Conservation (phyloP, 2,329 filamentous ascomycete genomes). For the Neofusicoccum kwambonambiense region DNA sequence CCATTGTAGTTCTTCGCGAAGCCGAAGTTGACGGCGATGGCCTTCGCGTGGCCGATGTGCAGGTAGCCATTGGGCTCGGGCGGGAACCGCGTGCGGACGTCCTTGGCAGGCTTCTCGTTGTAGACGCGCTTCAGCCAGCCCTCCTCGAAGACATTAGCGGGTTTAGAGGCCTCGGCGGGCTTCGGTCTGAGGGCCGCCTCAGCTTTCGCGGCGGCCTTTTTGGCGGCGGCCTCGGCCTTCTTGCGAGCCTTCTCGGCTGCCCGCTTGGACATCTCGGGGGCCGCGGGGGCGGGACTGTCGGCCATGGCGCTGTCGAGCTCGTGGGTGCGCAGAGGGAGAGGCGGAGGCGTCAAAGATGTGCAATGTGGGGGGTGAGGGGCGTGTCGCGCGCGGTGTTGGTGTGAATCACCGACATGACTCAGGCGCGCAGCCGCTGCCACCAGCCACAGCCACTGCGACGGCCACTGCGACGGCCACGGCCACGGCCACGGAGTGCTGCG, state of each 20-base stretch:
- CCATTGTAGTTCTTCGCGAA: slow-evolving; percentile 85
- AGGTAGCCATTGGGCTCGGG: slow-evolving; percentile 83
- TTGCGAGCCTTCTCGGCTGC: slow-evolving; percentile 51
- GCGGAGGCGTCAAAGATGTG: neutral
- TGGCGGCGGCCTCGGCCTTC: slow-evolving; percentile 46
- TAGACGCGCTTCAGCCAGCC: slow-evolving; percentile 53
- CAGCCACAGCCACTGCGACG: neutral
- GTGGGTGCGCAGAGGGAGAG: neutral
- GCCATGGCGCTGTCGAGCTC: slow-evolving; percentile 6
- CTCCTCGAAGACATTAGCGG: slow-evolving; percentile 45
- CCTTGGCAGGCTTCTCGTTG: slow-evolving; percentile 47
- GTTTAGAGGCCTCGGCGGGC: slow-evolving; percentile 28
- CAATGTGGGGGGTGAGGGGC: slow-evolving; percentile 10
- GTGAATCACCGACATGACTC: slow-evolving; percentile 14
- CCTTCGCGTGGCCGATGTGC: slow-evolving; percentile 92
- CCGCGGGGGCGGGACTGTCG: neutral
- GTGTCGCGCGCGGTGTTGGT: slow-evolving; percentile 1
- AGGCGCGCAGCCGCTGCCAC: neutral
- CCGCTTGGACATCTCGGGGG: slow-evolving; percentile 41
- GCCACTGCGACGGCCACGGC: neutral
- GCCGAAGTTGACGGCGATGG: slow-evolving; percentile 94
- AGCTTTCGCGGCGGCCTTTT: slow-evolving; percentile 43
- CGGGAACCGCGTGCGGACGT: slow-evolving; percentile 51
- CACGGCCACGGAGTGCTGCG: no score
- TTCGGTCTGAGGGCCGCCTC: slow-evolving; percentile 43